Conservation (phyloP, 2,329 filamentous ascomycete species). For the Ploettnerulaceae sp. region DNA sequence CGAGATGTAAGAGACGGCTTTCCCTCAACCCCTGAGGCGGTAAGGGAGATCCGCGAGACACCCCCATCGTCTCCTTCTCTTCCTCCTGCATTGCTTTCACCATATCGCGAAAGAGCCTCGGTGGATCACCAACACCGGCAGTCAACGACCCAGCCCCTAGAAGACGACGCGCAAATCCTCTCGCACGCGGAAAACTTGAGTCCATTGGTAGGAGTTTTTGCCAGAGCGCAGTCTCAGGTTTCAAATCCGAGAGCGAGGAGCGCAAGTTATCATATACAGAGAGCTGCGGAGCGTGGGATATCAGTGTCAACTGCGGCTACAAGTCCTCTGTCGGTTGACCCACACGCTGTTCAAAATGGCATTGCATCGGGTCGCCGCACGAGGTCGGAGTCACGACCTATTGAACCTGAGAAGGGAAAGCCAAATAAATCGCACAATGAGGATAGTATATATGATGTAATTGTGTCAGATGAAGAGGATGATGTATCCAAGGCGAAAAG, state of each 20-base stretch:
- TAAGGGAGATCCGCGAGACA: conserved; percentile 15
- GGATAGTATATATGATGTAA: conserved; percentile 27
- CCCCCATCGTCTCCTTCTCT: conserved; percentile 20
- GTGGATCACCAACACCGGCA: conserved; percentile 22
- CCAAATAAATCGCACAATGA: conserved; percentile 12
- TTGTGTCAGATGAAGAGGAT: conserved; percentile 25
- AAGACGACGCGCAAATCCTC: conserved; percentile 5
- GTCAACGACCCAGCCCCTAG: conserved; percentile 9
- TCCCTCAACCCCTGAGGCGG: conserved; percentile 15
- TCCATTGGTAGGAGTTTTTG: conserved; percentile 13
- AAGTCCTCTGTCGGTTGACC: conserved; percentile 25
- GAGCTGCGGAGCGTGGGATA: conserved; percentile 23
- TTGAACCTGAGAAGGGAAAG: conserved; percentile 6
- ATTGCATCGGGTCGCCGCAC: conserved; percentile 5
- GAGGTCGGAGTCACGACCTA: conserved; percentile 6
- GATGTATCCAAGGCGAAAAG: conserved; percentile 16
- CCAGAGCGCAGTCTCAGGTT: conserved; percentile 9
- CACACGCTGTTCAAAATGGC: conserved; percentile 12
- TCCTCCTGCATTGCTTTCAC: conserved; percentile 2
- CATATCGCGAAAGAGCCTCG: conserved; percentile 8
- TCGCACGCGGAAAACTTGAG: conserved; percentile 12
- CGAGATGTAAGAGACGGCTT: conserved; percentile 25
- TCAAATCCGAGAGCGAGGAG: conserved; percentile 19
- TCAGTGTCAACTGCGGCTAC: conserved; percentile 30
- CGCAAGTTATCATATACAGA: conserved; percentile 27